A percentile compares a stretch with the other conserved stretches of the same genome.
phyloP scores from a whole-genome alignment of 208 protist species.

The Trypanosoma vivax region DNA sequence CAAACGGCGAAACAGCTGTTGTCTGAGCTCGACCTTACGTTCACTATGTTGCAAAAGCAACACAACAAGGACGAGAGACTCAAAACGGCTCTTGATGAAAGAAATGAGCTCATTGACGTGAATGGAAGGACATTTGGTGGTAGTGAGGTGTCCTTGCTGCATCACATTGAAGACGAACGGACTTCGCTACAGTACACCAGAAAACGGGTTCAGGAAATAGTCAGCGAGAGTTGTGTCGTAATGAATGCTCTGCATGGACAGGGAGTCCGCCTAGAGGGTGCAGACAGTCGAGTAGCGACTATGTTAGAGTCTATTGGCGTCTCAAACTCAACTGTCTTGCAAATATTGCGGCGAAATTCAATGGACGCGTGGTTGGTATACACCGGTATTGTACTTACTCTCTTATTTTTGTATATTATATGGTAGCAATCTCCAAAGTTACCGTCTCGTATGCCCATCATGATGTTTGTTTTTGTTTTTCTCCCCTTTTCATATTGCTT shows the following conservation, averaged over 20 bases:
- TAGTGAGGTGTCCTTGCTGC: constrained; percentile 37
- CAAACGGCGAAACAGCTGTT: constrained; percentile 57
- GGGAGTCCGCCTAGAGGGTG: constrained; percentile 44
- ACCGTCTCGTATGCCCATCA: no score
- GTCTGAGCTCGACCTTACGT: constrained; percentile 52
- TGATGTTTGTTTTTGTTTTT: constrained; percentile 1
- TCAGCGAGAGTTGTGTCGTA: constrained; percentile 56
- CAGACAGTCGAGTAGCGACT: constrained; percentile 46
- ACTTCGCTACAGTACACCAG: constrained; percentile 63
- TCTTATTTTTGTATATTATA: constrained; percentile 12
- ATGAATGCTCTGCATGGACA: constrained; percentile 62
- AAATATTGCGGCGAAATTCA: constrained; percentile 77
- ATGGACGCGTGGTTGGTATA: constrained; percentile 77
- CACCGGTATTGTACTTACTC: constrained; percentile 1
- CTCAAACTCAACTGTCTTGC: constrained; percentile 68
- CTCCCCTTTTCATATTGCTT: no score
- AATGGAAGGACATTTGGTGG: no score
- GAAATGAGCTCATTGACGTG: constrained; percentile 11
- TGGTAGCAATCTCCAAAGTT: neutral
- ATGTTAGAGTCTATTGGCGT: constrained; percentile 74
- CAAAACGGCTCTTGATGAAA: constrained; percentile 21
- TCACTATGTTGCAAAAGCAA: constrained; percentile 32
- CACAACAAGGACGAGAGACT: constrained; percentile 33
- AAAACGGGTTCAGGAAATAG: constrained; percentile 56
- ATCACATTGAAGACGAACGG: constrained; percentile 50